Evolutionary conservation across 2,329 filamentous ascomycete species (phyloP), one percentile per base, ranked within the genome.

Genomic region (Xylariaceae sp.): DNA sequence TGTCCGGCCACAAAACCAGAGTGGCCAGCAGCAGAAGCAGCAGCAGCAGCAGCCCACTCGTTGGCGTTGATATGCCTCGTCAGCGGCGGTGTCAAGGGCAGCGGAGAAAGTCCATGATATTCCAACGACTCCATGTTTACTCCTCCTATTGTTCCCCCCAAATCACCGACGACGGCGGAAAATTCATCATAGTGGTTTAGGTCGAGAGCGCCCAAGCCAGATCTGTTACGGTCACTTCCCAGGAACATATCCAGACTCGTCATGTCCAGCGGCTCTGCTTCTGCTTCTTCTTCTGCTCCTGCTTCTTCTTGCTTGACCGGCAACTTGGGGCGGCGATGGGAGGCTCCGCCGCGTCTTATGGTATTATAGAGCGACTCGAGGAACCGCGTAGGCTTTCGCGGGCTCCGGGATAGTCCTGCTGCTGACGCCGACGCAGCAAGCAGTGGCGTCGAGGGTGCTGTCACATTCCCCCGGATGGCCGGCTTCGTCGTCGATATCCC

Each of bases 401-500:
- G 55, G 24, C 50, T 57, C 13, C 36, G 14, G 3, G 52, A 41
- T 30, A 37, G n/a, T n/a, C n/a, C n/a, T n/a, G n/a, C n/a, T n/a
- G n/a, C n/a, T n/a, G n/a, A n/a, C n/a, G n/a, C 34, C 33, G 43
- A 32, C 56, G 57, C 56, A 57, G 43, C 53, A 16, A 46, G 38
- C 18, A 34, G 43, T 5, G 56, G 56, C 18, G 48, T 59, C 9
- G 49, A 46, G 15, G 54, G 52, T 13, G 50, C 52, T 23, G 56
- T 52, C 9, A 36, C 39, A 36, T 47, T 53, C 31, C 47, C 38
- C 31, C 41, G 50, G 12, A 53, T 54, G 12, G 57, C 59, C n/a
- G n/a, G n/a, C n/a, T n/a, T n/a, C 26, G 63, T 62, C 17, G 71
- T 49, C n/a, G 66, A 67, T 46, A 72, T 70, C n/a, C 64, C 64